Conservation (phyloP, 495 filamentous ascomycete genomes). For the Penicillium soppii region DNA sequence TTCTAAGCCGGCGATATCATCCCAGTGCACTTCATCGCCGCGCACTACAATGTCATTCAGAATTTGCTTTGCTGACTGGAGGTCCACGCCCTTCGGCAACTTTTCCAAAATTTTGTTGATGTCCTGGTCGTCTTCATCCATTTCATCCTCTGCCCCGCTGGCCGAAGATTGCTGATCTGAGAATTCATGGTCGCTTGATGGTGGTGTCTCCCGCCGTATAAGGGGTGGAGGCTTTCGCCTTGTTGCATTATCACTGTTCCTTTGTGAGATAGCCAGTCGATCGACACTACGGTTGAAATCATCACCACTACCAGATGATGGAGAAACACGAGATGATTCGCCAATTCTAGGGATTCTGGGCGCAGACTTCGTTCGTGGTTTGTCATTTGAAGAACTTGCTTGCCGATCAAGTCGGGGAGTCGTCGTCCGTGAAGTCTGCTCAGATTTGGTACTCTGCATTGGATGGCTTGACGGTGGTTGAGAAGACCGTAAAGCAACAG, state of each 20-base stretch:
- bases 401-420: conserved; percentile 23
- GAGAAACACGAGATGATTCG: conserved; percentile 19
- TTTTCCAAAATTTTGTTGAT: conserved; percentile 66
- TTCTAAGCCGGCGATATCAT: conserved; percentile 88
- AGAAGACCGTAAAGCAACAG: conserved; percentile 33
- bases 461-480: conserved; percentile 20
- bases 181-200: conserved; percentile 47
- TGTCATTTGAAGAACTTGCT: conserved; percentile 13
- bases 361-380: conserved; percentile 25
- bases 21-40: conserved; percentile 94
- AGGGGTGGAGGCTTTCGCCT: conserved; percentile 24
- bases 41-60: conserved; percentile 95
- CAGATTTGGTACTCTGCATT: conserved; percentile 16
- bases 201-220: conserved; percentile 39
- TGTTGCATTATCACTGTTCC: conserved; percentile 18
- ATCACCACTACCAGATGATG: conserved; percentile 30
- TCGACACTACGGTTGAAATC: conserved; percentile 27
- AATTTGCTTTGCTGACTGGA: conserved; percentile 80
- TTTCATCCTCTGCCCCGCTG: conserved; percentile 33
- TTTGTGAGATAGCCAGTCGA: conserved; percentile 26
- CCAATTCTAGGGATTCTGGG: conserved; percentile 16
- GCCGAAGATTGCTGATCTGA: conserved; percentile 27
- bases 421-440: conserved; percentile 14
- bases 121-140: conserved; percentile 42
- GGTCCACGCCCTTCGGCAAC: conserved; percentile 78